These are phyloP conservation scores for Myochromella boudieri DNA, from an alignment of 768 basidiomycete species.

Conservation along the genomic window DNA sequence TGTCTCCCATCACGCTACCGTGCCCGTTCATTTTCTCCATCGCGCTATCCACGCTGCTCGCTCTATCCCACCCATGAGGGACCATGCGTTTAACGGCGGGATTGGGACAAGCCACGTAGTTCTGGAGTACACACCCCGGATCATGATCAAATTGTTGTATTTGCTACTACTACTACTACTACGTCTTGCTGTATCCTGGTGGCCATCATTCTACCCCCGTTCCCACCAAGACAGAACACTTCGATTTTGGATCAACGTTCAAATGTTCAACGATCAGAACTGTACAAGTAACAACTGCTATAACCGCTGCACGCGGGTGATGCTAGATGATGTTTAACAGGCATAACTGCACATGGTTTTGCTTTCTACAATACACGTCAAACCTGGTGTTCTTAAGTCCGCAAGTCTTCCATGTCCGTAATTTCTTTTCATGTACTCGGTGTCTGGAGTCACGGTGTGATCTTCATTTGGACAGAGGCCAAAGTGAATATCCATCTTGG, in stretches of 20 bases:
- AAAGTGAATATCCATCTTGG: neutral
- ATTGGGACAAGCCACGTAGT: conserved; percentile 13
- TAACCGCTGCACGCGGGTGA: conserved; percentile 13
- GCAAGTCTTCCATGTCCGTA: conserved; percentile 2
- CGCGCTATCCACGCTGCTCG: neutral
- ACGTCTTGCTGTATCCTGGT: neutral
- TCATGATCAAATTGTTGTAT: conserved; percentile 12
- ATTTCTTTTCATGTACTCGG: neutral
- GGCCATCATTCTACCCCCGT: conserved; percentile 3
- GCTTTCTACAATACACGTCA: conserved; percentile 1
- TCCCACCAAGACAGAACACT: conserved; percentile 8
- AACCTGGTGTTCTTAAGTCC: conserved; percentile 9
- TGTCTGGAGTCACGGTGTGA: neutral
- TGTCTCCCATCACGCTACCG: too few relatives aligned
- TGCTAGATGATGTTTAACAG: conserved; percentile 1
- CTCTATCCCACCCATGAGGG: conserved; percentile 3
- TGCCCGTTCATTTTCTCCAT: conserved; percentile 8
- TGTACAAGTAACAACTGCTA: neutral
- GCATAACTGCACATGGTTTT: conserved; percentile 4
- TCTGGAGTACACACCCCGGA: conserved; percentile 12
- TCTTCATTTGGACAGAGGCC: neutral
- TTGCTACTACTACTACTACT: neutral
- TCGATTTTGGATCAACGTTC: conserved; percentile 1
- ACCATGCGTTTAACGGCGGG: conserved; percentile 11
- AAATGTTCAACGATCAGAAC: conserved; percentile 1